Evolutionary conservation across 176 grass and related monocot species (phyloP).

Genomic region (Rhynchospora tenuis): DNA sequence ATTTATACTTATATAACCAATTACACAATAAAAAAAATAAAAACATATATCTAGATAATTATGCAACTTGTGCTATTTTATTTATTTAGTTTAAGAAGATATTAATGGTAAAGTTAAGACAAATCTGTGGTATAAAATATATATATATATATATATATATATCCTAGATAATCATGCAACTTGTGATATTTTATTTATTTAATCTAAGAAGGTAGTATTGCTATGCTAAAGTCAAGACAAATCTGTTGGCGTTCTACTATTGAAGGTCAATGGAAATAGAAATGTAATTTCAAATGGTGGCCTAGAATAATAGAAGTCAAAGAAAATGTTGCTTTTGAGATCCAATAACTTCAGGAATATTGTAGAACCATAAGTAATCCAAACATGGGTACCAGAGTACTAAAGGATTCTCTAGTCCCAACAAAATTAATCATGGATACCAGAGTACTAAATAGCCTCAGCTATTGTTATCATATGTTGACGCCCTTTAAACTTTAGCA

Average conservation of each 20-base stretch:
- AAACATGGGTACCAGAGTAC: not conserved
- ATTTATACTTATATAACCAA: not conserved
- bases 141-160: no score
- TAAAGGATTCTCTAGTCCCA: not conserved
- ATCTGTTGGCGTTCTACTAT: not conserved
- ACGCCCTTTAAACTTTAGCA: not conserved
- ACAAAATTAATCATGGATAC: not conserved
- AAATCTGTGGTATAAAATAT: no score
- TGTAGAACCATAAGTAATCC: not conserved
- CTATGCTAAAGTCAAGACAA: not conserved
- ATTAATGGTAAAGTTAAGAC: not conserved
- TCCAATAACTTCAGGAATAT: not conserved
- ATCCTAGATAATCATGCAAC: not conserved
- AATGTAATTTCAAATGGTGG: not conserved
- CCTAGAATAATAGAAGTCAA: not conserved
- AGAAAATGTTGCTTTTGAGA: not conserved
- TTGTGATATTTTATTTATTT: not conserved
- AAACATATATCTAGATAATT: not conserved
- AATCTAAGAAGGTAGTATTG: no score
- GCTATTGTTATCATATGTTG: no score
- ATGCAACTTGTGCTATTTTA: not conserved
- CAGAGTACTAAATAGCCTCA: not conserved
- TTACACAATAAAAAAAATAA: no score
- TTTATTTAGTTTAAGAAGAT: no score
- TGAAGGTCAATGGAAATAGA: not conserved